Conservation (phyloP, 2,329 filamentous ascomycete genomes). For the Magnaporthiopsis incrustans region DNA sequence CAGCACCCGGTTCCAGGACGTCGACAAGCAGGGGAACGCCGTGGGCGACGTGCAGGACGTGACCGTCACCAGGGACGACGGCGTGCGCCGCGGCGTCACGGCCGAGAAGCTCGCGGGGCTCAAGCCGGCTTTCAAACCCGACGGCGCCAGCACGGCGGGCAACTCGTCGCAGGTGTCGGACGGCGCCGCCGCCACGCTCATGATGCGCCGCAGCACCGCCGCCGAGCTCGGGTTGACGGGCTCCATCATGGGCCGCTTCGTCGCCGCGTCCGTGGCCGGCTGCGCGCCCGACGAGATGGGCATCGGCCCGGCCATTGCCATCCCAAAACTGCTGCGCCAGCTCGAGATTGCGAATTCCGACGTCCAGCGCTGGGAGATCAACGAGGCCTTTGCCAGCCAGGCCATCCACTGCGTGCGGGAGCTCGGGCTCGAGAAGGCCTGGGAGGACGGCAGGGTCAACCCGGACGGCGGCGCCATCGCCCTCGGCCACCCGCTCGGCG, state of each 20-base stretch:
- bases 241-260: conserved; percentile 75
- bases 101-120: conserved; percentile 66
- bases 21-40: conserved; percentile 51
- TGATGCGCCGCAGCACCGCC: conserved; percentile 80
- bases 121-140: conserved; percentile 74
- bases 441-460: conserved; percentile 66
- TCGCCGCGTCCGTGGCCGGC: conserved; percentile 65
- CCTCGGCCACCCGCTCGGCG: conserved; percentile 84
- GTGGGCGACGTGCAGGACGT: conserved; percentile 50
- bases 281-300: conserved; percentile 92
- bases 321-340: conserved; percentile 69
- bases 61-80: conserved; percentile 72
- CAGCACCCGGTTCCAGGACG: conserved; percentile 57
- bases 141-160: conserved; percentile 74
- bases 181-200: conserved; percentile 72
- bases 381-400: conserved; percentile 69
- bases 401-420: conserved; percentile 63
- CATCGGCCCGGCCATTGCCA: conserved; percentile 76
- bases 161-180: conserved; percentile 84
- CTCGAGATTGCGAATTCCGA: conserved; percentile 61
- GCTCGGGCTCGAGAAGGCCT: conserved; percentile 55
- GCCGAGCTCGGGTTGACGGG: conserved; percentile 60
- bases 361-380: conserved; percentile 85
- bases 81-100: conserved; percentile 62
- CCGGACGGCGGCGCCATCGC: conserved; percentile 91